phyloP scores from a whole-genome alignment of 305 asterid genomes.

The Fraxinus greggii region DNA sequence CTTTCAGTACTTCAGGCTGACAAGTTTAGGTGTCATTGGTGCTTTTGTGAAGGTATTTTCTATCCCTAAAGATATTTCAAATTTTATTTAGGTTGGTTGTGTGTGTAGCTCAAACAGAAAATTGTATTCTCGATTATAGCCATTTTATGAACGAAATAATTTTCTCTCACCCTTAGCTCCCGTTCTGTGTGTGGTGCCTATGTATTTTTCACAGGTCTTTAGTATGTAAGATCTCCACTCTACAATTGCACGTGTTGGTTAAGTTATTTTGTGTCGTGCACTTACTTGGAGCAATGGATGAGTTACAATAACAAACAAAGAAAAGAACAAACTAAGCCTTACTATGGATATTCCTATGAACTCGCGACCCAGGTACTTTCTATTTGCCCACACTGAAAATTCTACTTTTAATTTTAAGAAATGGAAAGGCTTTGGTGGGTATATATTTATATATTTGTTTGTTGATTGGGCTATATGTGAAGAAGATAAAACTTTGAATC shows the following conservation, averaged over 20 bases:
- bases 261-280: not conserved
- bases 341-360: not conserved
- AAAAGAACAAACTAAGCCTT: not conserved
- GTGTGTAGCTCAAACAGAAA: not conserved
- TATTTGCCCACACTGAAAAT: no score
- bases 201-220: not conserved
- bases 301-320: not conserved
- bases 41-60: conserved; percentile 85
- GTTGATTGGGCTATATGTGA: no score
- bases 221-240: not conserved
- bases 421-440: no score
- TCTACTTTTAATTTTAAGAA: no score
- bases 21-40: conserved; percentile 94
- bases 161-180: not conserved
- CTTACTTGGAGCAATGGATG: not conserved
- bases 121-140: not conserved
- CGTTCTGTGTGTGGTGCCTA: not conserved
- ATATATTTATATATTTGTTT: no score
- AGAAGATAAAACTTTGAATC: no score
- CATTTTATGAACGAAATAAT: not conserved
- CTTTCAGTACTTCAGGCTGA: conserved; percentile 90
- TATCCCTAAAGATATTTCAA: not conserved
- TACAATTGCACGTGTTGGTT: not conserved
- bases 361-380: no score
- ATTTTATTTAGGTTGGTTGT: not conserved